phyloP scores from a whole-genome alignment of 257 asterid genomes.

The Fraxinus americana region DNA sequence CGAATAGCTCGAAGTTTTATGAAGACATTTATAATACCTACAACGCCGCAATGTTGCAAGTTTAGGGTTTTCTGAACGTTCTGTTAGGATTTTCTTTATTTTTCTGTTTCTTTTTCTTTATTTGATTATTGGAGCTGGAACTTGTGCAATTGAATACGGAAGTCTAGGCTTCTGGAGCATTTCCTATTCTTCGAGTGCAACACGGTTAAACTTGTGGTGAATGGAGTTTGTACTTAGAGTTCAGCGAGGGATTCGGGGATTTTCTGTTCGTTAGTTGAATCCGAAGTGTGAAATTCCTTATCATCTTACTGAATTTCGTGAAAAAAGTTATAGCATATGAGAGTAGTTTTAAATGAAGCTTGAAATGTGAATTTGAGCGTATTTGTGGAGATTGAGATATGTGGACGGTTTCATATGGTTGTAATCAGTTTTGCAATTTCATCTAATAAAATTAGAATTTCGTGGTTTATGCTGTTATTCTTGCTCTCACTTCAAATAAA shows the following conservation, averaged over 20 bases:
- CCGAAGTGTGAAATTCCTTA: not conserved
- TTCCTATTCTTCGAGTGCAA: no score
- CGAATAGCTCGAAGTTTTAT: conserved; percentile 59
- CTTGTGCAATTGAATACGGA: no score
- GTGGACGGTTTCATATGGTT: conserved; percentile 4
- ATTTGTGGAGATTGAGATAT: conserved; percentile 6
- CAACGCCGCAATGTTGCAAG: conserved; percentile 61
- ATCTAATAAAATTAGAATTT: not conserved
- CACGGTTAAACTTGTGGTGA: conserved; percentile 15
- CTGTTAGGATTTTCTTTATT: conserved; percentile 31
- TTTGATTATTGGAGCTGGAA: not conserved
- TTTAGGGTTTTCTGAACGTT: conserved; percentile 59
- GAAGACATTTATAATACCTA: conserved; percentile 53
- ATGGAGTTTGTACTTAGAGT: conserved; percentile 1
- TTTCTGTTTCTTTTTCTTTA: conserved; percentile 21
- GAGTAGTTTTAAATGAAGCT: not conserved
- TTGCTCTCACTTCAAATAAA: not conserved
- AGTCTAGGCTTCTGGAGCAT: no score
- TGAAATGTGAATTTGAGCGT: conserved; percentile 6
- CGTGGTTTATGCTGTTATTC: not conserved
- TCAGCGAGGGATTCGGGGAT: conserved; percentile 15
- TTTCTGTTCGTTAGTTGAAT: conserved; percentile 7
- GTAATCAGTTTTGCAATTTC: not conserved
- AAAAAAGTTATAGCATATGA: not conserved
- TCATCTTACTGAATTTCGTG: not conserved